A percentile compares a stretch with the other conserved stretches of the same genome.
These are phyloP conservation scores for Chalciporus piperatus DNA, from an alignment of 768 basidiomycete genomes.

Conservation along the genomic window DNA sequence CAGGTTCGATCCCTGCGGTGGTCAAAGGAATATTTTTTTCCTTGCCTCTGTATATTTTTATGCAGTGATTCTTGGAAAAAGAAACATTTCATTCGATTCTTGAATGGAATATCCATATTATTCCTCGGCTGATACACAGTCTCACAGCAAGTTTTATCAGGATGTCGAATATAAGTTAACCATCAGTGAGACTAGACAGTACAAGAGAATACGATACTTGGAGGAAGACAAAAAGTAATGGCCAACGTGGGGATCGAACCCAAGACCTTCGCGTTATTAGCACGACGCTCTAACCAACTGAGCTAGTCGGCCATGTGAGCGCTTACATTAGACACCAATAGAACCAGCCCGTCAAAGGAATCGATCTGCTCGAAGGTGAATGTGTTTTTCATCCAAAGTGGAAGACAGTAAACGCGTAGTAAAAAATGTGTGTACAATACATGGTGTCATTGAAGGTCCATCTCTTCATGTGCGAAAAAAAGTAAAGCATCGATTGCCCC, in stretches of 20 bases:
- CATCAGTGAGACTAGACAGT: too few species aligned
- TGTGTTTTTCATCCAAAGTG: background rate
- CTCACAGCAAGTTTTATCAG: too few species aligned
- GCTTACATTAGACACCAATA: background rate
- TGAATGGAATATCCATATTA: too few species aligned
- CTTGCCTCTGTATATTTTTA: too few species aligned
- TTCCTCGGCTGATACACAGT: too few species aligned
- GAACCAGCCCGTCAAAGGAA: too few species aligned
- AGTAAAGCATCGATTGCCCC: background rate
- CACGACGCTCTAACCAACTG: constrained; percentile 35
- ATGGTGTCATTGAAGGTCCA: background rate
- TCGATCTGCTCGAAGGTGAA: background rate
- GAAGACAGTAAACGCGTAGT: constrained; percentile 2
- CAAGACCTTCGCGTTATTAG: constrained; percentile 38
- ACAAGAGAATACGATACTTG: too few species aligned
- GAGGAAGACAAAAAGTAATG: constrained; percentile 15
- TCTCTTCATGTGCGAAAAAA: background rate
- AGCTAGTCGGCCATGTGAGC: constrained; percentile 28
- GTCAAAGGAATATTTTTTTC: constrained; percentile 39
- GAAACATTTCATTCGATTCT: too few species aligned
- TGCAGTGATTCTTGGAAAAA: too few species aligned
- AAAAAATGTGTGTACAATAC: constrained; percentile 19
- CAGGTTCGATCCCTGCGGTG: constrained; percentile 91
- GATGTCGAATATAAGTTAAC: too few species aligned
- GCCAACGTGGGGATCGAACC: constrained; percentile 42